Percentiles rank a stretch among this genome's conserved stretches.
Conservation (phyloP, 768 basidiomycete species). For the Tulasnella sp. region DNA sequence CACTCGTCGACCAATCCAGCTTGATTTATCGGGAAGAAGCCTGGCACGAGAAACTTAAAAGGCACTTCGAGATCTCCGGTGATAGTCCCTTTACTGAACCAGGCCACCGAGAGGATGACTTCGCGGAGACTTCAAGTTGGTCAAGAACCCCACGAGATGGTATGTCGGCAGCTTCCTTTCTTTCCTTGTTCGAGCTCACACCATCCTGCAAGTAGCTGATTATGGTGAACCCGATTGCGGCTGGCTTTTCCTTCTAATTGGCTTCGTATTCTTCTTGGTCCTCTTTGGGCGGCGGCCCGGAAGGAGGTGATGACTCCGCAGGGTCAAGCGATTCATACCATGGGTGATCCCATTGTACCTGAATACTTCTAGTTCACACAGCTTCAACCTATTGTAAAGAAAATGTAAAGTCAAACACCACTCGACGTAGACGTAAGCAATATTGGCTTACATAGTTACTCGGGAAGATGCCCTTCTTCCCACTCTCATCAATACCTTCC, state of each 20-base stretch:
- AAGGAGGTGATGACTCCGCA: background rate
- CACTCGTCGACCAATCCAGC: background rate
- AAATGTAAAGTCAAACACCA: background rate
- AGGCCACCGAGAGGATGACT: background rate
- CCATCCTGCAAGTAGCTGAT: background rate
- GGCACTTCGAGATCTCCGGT: background rate
- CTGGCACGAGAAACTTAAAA: background rate
- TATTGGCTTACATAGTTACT: constrained; percentile 71
- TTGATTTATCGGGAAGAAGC: background rate
- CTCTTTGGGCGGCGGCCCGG: background rate
- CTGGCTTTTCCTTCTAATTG: background rate
- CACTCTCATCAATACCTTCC: constrained; percentile 54
- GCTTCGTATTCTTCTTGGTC: background rate
- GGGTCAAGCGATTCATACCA: background rate
- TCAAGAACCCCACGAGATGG: background rate
- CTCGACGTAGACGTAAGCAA: background rate
- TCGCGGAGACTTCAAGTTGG: background rate
- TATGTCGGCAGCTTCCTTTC: background rate
- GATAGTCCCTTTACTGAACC: background rate
- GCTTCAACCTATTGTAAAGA: background rate
- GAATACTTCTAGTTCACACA: background rate
- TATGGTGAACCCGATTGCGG: background rate
- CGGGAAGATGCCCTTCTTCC: constrained; percentile 61
- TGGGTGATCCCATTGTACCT: background rate
- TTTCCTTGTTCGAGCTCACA: background rate